Percentiles rank a stretch among this genome's conserved stretches.
These are phyloP conservation scores for Didymella sp. DNA, from an alignment of 2,329 filamentous ascomycete genomes.

Conservation along the genomic window DNA sequence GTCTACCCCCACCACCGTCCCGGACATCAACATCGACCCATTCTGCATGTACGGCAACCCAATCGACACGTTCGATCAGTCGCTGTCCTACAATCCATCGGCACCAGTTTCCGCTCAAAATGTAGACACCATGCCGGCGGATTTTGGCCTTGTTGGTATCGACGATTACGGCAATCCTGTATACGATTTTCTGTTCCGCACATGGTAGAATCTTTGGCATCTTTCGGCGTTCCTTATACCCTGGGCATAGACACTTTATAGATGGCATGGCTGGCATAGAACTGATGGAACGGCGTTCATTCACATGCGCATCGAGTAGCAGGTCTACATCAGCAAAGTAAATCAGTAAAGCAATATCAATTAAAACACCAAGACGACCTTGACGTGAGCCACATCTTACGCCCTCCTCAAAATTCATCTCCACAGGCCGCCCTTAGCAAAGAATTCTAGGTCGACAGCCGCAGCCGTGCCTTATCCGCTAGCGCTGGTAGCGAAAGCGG, in stretches of 20 bases:
- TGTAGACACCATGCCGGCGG: background rate
- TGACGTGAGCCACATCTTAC: background rate
- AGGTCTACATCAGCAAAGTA: background rate
- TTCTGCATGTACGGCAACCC: conserved; percentile 3
- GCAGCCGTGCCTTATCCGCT: conserved; percentile 16
- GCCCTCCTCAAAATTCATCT: background rate
- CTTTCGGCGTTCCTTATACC: conserved; percentile 4
- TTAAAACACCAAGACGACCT: background rate
- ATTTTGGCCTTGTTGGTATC: background rate
- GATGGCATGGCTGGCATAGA: conserved; percentile 5
- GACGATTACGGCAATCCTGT: conserved; percentile 1
- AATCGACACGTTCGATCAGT: background rate
- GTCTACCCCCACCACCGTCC: background rate
- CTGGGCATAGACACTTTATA: conserved; percentile 2
- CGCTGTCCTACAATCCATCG: background rate
- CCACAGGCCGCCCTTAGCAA: background rate
- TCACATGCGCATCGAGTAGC: conserved; percentile 5
- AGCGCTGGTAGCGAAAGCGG: background rate
- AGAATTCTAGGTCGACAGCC: background rate
- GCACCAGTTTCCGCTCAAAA: background rate
- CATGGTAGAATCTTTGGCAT: background rate
- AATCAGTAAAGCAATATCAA: background rate
- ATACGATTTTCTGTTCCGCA: background rate
- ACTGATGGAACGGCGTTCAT: conserved; percentile 6
- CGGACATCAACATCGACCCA: background rate